A percentile compares a stretch with the other conserved stretches of the same genome.
Evolutionary conservation across 2,329 filamentous ascomycete species (phyloP).

Genomic region (Alternaria sp.): DNA sequence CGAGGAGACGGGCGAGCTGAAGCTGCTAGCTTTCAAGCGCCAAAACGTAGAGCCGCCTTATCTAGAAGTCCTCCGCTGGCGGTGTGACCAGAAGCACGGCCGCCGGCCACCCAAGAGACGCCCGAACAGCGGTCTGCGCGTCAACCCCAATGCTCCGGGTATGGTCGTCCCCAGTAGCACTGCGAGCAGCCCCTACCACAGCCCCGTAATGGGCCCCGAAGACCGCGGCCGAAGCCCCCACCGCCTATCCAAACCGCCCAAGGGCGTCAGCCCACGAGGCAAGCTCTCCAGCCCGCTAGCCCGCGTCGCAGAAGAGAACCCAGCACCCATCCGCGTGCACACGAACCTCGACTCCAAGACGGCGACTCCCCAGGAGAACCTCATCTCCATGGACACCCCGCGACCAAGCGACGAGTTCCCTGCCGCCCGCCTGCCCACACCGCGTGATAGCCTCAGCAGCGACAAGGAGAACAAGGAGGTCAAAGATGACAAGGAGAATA

Average conservation of each 20-base stretch:
- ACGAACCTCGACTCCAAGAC: constrained; percentile 43
- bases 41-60: constrained; percentile 90
- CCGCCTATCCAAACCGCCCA: constrained; percentile 66
- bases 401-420: constrained; percentile 47
- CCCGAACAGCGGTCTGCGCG: constrained; percentile 55
- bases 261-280: constrained; percentile 66
- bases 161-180: constrained; percentile 55
- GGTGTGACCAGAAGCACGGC: constrained; percentile 93
- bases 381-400: constrained; percentile 52
- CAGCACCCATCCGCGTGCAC: constrained; percentile 47
- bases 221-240: constrained; percentile 75
- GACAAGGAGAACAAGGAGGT: constrained; percentile 46
- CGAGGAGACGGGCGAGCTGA: constrained; percentile 89
- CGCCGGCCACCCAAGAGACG: constrained; percentile 60
- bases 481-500: constrained; percentile 45
- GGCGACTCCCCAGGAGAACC: constrained; percentile 42
- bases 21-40: constrained; percentile 81
- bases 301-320: constrained; percentile 73
- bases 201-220: constrained; percentile 63
- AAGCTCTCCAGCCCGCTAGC: constrained; percentile 75
- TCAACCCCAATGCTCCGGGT: constrained; percentile 59
- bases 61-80: constrained; percentile 93
- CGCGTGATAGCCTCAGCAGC: constrained; percentile 44
- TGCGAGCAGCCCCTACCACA: constrained; percentile 66
- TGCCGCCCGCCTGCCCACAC: constrained; percentile 25